Base-by-base conservation (phyloP, 352 stramenopile species). In the Globisporangium mamillatum region DNA sequence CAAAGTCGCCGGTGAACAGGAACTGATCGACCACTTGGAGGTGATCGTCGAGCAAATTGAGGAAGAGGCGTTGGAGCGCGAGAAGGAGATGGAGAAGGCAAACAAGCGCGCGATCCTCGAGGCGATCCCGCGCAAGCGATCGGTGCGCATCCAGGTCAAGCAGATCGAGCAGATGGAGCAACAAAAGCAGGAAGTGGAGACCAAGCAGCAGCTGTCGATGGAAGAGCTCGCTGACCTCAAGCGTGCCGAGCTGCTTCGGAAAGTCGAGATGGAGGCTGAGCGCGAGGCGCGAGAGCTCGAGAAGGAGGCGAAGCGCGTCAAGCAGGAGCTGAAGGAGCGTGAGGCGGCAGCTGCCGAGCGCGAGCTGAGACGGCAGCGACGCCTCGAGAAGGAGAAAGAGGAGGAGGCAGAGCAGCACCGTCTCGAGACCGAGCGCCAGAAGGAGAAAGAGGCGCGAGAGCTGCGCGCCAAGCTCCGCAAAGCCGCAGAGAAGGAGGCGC, bases 111-210 rank as follows among this genome's bases (percentile, higher is more conserved):
- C 88, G 16, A 92, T 95, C 71, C 71, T 95, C 20, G 86, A 95
- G 59, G 88, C 86, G 3, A 94, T 95, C 64, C 88, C 88, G 4
- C 82, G 88, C 27, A 95, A 95, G 69, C 83, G 86, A 0, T 94
- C 86, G 60, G 73, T 93, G 66, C 84, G 88, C 18, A 86, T 95
- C 52, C 88, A 94, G 66, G 88, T 93, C 29, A 93, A 95, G 74
- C 84, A 95, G 73, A 73, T 95, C 34, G 86, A 91, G 62, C 78
- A 90, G 50, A 75, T 92, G 64, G 85, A 93, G 72, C 91, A 89
- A 64, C 80, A 91, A 44, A 75, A 87, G 44, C 75, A 90, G 38
- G 80, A 89, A 24, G 66, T 86, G 34, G 74, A 86, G 48, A 71
- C 74, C 38, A 80, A 85, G 64, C 80, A 82, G 62, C 76, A 89